Base-by-base conservation (phyloP, 805 yeast species). In the Isabelozyma heimii region DNA sequence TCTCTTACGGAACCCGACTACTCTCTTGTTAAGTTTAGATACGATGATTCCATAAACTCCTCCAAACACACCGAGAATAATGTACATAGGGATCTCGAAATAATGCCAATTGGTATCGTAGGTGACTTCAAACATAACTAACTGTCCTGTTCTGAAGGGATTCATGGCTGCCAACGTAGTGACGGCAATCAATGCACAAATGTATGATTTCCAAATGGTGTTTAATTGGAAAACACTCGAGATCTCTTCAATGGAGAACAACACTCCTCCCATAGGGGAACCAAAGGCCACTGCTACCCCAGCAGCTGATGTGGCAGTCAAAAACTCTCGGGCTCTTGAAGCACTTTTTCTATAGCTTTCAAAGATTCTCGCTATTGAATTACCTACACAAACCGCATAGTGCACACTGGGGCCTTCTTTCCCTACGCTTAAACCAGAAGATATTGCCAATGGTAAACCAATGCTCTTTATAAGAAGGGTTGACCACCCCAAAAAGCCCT, bases 261-360 rank as follows among this genome's bases (percentile, higher is more conserved):
- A 68, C 1, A 94, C 98, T 13, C 99, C 99, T 24, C 96, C 96
- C 72, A 92, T 90, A 0, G 99, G 99, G 10, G 91, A 82, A 0
- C 97, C 98, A 73, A 94, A 94, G 0, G 98, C 99, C 8, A 94
- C 98, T 0, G 98, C 98, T 8, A 94, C 98, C 46, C 99, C 99
- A 1, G 99, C 97, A 3, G 97, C 98, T 8, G 97, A 81, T 3
- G 97, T 86, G 0, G 99, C 97, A 0, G 92, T 84, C 46, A 94
- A 69, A 46, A 86, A 81, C 52, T 87, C 91, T 26, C 83, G 56
- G 9, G 70, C 68, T 47, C 62, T 76, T 5, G 75, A 63, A 9
- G 81, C 79, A 16, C 80, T 73, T 45, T 66, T 67, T n/a, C 69
- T 64, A 55, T 77, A 80, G 50, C 66, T 64, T 17, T 60, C 59